Base-by-base conservation (phyloP, 768 basidiomycete species). In the Lanmaoa rubissima region DNA sequence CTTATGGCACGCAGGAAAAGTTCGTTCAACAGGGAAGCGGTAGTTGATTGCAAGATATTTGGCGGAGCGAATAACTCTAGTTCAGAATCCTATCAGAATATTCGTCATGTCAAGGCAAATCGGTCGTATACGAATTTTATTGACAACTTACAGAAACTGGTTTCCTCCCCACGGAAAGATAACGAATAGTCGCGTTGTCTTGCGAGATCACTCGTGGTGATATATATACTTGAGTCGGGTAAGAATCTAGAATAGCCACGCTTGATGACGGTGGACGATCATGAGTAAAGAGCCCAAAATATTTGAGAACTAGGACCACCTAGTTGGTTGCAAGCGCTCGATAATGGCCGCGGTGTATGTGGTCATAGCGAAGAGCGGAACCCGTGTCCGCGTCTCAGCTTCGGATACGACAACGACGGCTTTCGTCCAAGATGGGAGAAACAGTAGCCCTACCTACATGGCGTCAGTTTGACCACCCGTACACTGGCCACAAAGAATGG, bases 381-480 rank as follows among this genome's bases (percentile, higher is more conserved):
- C 65, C 16, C 63, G 61, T n/a, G 61, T 57, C 26, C 74, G 72
- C 7, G 77, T 68, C 38, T 77, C 71, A 2, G 69, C 72, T 69
- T 86, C 85, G 2, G 85, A 86, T 11, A 84, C 67, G 16, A 87
- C 64, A 13, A 87, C 62, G 24, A 70, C 73, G 5, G 75, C 70
- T 16, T 66, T 64, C 14, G 78, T 79, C 81, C 83, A 83, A 11
- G 71, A 54, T 0, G 84, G 83, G 24, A 52, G 70, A 64, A 83
- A 86, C 5, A 80, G 54, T 3, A 79, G 64, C 26, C 83, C 84
- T 42, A 82, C 74, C 85, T 85, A 28, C 26, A 39, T 28, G 12
- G 10, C 1, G 4, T 65, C 38, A 65, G 52, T 32, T 21, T 7
- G n/a, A 40, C 21, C 13, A 36, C 4, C 1, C 9, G 19, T 31